Evolutionary conservation across 2,329 filamentous ascomycete genomes (phyloP).

Genomic region (Aureobasidium namibiae): DNA sequence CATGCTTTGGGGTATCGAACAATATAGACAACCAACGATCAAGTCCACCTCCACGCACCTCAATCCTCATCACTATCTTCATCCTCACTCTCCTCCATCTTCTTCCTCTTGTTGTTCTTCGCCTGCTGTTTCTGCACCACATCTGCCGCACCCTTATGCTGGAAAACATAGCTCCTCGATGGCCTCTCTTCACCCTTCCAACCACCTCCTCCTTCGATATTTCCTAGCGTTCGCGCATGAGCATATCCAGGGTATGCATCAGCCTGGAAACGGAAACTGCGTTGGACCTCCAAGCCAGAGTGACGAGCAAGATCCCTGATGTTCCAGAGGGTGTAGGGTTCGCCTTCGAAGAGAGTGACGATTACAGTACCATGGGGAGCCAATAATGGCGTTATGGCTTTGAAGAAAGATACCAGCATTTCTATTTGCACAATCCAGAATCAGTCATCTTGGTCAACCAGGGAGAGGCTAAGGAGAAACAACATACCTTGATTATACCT

Average conservation of each 20-base stretch:
- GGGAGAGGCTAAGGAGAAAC: neutral
- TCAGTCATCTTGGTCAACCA: neutral
- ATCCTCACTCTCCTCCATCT: slow-evolving; percentile 14
- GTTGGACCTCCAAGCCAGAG: slow-evolving; percentile 58
- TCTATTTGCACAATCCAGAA: slow-evolving; percentile 30
- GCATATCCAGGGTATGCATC: slow-evolving; percentile 63
- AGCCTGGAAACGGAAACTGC: slow-evolving; percentile 62
- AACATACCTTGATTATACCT: slow-evolving; percentile 64
- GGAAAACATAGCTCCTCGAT: slow-evolving; percentile 40
- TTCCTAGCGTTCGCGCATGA: slow-evolving; percentile 66
- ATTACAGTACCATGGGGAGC: slow-evolving; percentile 55
- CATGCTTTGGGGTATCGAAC: slow-evolving; percentile 2
- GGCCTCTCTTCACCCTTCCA: slow-evolving; percentile 43
- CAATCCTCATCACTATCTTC: slow-evolving; percentile 19
- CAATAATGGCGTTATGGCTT: slow-evolving; percentile 44
- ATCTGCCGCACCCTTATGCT: slow-evolving; percentile 25
- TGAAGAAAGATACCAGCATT: slow-evolving; percentile 62
- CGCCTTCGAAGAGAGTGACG: slow-evolving; percentile 84
- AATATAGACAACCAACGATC: neutral
- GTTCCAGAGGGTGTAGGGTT: slow-evolving; percentile 96
- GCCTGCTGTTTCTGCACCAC: slow-evolving; percentile 15
- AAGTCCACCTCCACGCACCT: neutral
- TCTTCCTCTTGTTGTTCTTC: slow-evolving; percentile 17
- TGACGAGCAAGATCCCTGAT: slow-evolving; percentile 79
- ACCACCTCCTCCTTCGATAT: slow-evolving; percentile 34